These are phyloP conservation scores for Sporisorium iseilematis-ciliati DNA, from an alignment of 1,284 basidiomycete genomes.

Conservation along the genomic window DNA sequence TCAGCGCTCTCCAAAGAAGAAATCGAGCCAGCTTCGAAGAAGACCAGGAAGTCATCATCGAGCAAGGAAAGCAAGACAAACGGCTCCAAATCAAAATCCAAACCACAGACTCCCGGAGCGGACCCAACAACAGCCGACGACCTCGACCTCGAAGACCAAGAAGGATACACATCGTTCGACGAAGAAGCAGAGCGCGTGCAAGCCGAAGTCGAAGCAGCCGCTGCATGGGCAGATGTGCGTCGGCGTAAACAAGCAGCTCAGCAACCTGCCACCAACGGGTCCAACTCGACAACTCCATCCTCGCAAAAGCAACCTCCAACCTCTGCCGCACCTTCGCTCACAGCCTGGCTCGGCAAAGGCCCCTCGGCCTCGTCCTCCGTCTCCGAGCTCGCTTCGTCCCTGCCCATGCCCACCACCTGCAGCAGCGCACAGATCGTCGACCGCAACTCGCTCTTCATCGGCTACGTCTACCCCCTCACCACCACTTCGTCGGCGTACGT, in stretches of 20 bases:
- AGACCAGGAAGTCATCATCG: constrained; percentile 7
- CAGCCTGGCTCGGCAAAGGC: constrained; percentile 53
- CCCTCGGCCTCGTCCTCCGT: constrained; percentile 43
- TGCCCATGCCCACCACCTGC: constrained; percentile 59
- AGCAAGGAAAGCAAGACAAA: constrained; percentile 1
- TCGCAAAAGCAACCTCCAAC: background rate
- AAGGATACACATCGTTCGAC: constrained; percentile 28
- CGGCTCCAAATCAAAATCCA: constrained; percentile 19
- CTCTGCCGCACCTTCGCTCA: constrained; percentile 28
- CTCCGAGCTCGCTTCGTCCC: constrained; percentile 34
- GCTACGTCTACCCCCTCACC: constrained; percentile 63
- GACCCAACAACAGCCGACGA: constrained; percentile 4
- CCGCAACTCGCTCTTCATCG: constrained; percentile 66
- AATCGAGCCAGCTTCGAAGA: constrained; percentile 5
- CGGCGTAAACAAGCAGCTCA: constrained; percentile 31
- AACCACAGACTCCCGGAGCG: constrained; percentile 1
- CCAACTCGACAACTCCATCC: background rate
- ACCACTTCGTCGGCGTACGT: constrained; percentile 42
- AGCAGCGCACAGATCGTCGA: constrained; percentile 59
- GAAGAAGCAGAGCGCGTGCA: constrained; percentile 43
- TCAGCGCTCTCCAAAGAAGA: background rate
- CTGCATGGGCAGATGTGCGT: constrained; percentile 41
- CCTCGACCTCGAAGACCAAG: constrained; percentile 8
- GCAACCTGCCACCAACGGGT: background rate
- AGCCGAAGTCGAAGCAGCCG: constrained; percentile 39